These are phyloP conservation scores for Monilinia aucupariae DNA, from an alignment of 2,329 filamentous ascomycete species.

Conservation along the genomic window DNA sequence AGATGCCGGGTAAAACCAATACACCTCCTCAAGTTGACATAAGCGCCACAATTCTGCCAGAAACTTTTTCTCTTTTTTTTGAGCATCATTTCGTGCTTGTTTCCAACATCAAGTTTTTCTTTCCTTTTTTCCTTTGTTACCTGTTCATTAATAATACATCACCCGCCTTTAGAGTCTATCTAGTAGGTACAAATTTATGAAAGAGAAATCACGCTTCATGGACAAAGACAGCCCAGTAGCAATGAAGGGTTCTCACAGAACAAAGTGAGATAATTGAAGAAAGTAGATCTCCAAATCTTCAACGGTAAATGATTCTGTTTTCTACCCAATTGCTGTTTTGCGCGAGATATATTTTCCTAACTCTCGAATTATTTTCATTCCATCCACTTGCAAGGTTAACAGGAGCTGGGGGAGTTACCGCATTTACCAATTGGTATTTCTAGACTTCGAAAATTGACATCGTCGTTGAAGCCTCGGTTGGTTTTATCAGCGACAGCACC, in stretches of 20 bases:
- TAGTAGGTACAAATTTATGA: neutral
- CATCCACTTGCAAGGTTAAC: neutral
- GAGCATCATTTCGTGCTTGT: no score
- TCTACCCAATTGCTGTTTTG: neutral
- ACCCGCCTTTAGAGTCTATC: neutral
- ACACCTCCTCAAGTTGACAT: neutral
- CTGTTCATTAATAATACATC: neutral
- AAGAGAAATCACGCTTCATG: neutral
- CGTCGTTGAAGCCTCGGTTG: neutral
- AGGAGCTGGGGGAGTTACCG: neutral
- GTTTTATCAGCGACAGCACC: neutral
- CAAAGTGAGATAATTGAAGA: neutral
- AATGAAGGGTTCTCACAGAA: neutral
- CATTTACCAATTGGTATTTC: neutral
- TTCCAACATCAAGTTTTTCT: neutral
- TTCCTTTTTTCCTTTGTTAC: neutral
- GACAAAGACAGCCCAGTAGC: neutral
- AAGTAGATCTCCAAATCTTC: neutral
- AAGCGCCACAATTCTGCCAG: neutral
- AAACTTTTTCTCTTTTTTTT: no score
- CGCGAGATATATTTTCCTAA: neutral
- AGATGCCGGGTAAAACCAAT: neutral
- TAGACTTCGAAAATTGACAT: neutral
- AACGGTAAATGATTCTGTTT: neutral
- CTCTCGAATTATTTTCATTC: neutral